Evolutionary conservation across 768 basidiomycete species (phyloP), one percentile per base, ranked within the genome.

Genomic region (Leccinum aurantiacum): DNA sequence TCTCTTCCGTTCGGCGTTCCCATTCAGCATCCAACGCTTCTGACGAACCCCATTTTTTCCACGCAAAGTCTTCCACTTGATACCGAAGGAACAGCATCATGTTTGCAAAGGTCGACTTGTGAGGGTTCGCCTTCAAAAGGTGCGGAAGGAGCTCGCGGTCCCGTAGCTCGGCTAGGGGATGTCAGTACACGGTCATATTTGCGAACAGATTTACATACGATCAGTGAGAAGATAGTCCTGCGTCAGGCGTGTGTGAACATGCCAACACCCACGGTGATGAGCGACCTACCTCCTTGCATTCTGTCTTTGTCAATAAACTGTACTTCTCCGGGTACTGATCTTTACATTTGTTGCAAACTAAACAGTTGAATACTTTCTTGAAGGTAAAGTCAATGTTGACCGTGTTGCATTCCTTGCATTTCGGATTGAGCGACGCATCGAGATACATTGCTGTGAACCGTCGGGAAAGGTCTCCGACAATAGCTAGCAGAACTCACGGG

Each of bases 11-110:
- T 55, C 95, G 82, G 35, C 82, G 80, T 65, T 91, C 88, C 73
- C 87, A 98, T 70, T 98, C 96, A 6, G 81, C 82, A 68, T 98
- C 96, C 52, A 99, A 74, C 10, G 86, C 93, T 72, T 97, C 95
- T 9, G 92, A 82, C 1, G 93, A 91, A 0, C 94, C 95, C 97
- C 97, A 99, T 75, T 99, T 99, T 71, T 91, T 88, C 90, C 89
- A 97, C 5, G 97, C 96, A 74, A 95, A 98, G 49, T 88, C 91
- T 73, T 99, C 97, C 2, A 97, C 93, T 73, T 98, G 96, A 69
- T 79, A 89, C 35, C 97, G 87, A 5, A 98, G 80, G 76, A 91
- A 98, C 22, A 99, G 82, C 97, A 98, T 98, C 97, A 98, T 98
- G 79, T 98, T 99, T 37, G 91, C 91, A 70, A 91, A 98, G 0